Percentiles rank a stretch among this genome's conserved stretches.
phyloP scores from a whole-genome alignment of 2,329 filamentous ascomycete genomes.

The Tolypocladium album region DNA sequence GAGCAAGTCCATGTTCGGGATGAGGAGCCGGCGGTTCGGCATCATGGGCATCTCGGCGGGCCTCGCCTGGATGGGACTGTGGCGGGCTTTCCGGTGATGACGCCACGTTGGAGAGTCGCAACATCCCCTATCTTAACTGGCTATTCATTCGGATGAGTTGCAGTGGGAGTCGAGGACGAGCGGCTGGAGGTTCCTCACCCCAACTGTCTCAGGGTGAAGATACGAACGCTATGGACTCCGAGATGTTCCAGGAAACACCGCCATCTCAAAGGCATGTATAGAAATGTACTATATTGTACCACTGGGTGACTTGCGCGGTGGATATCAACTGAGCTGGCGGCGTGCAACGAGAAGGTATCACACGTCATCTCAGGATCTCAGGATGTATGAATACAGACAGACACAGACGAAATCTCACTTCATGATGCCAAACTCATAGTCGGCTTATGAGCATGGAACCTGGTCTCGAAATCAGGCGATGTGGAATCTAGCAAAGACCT shows the following conservation, averaged over 20 bases:
- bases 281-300: background rate
- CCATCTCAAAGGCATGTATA: background rate
- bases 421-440: background rate
- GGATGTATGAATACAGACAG: background rate
- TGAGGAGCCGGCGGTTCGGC: constrained; percentile 57
- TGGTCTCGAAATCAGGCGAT: too few relatives aligned
- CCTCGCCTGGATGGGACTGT: constrained; percentile 60
- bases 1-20: constrained; percentile 61
- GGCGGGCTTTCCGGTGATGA: constrained; percentile 48
- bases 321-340: background rate
- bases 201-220: background rate
- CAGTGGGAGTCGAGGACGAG: background rate
- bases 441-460: background rate
- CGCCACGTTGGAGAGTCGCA: background rate
- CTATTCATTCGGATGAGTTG: background rate
- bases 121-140: background rate
- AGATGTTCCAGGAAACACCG: too few relatives aligned
- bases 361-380: background rate
- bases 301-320: background rate
- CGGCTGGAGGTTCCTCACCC: background rate
- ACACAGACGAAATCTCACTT: too few relatives aligned
- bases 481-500: background rate
- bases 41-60: constrained; percentile 58
- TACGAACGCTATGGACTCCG: background rate
- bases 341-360: background rate